Evolutionary conservation across 495 filamentous ascomycete genomes (phyloP), one percentile per base, ranked within the genome.

Genomic region (Hypoxylon intermedium): DNA sequence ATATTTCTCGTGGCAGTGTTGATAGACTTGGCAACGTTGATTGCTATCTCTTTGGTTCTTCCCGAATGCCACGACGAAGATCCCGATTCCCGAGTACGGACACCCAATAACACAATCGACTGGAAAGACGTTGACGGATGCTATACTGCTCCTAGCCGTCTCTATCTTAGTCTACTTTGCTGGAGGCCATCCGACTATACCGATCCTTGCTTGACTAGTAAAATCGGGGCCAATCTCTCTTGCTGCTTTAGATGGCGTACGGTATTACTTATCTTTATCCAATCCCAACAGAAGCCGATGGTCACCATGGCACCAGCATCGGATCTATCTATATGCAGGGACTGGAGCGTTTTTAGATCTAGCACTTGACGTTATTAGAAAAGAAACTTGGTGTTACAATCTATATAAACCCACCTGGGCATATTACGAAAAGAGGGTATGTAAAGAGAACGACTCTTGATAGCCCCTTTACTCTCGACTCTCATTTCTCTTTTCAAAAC

Each of bases 11-110:
- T 18, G 20, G 9, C 28, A 38, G 15, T 31, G 20, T 48, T 6
- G 13, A 6, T 16, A 23, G 16, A 36, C 30, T 54, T 36, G 47
- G 53, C 45, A 43, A 16, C 38, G 11, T 9, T 21, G 52, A 61
- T 61, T 47, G 42, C 53, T 53, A 53, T 53, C 28, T 44, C 13
- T 53, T 58, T n/a, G n/a, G 13, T 28, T 51, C 49, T 65, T 60
- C 47, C 63, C 63, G 58, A 66, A 62, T 58, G 20, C 63, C 57
- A 58, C 41, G 47, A 53, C 20, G 58, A 38, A 66, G 63, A 66
- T 66, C 52, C 63, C 63, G 63, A 66, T 66, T 50, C n/a, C 63
- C 63, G 63, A 66, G 19, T 24, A 11, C 24, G 20, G 3, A 40
- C 13, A 26, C 26, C 28, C 28, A 50, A 44, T 53, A 26, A 34